Evolutionary conservation across 495 filamentous ascomycete genomes (phyloP).

Genomic region (Xylaria acuta): DNA sequence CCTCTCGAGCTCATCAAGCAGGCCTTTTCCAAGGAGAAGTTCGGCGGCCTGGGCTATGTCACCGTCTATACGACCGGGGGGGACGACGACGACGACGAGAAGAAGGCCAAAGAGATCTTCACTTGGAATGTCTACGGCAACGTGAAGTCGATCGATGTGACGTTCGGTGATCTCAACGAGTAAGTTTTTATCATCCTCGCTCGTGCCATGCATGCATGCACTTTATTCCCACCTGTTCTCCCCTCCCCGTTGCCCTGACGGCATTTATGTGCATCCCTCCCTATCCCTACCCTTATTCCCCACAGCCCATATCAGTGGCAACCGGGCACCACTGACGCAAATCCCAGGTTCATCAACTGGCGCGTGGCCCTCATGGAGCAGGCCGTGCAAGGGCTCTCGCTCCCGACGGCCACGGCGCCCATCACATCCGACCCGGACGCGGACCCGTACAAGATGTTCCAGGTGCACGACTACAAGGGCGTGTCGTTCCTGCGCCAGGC

Average conservation of each 20-base stretch:
- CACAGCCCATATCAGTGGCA: neutral
- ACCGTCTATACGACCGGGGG: slow-evolving; percentile 47
- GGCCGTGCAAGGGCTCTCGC: slow-evolving; percentile 70
- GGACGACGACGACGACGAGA: slow-evolving; percentile 37
- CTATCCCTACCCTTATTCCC: neutral
- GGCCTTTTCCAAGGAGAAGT: slow-evolving; percentile 58
- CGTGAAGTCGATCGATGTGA: slow-evolving; percentile 70
- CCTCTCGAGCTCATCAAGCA: slow-evolving; percentile 55
- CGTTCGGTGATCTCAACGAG: slow-evolving; percentile 80
- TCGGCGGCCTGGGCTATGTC: slow-evolving; percentile 63
- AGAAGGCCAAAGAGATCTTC: slow-evolving; percentile 54
- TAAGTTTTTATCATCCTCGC: slow-evolving; percentile 50
- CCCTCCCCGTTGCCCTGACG: neutral
- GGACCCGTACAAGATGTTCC: slow-evolving; percentile 86
- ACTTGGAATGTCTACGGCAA: slow-evolving; percentile 91
- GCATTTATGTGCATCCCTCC: neutral
- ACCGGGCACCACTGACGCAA: slow-evolving; percentile 26
- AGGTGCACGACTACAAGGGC: slow-evolving; percentile 88
- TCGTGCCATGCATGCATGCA: neutral
- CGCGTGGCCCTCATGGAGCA: slow-evolving; percentile 86
- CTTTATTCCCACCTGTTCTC: no score
- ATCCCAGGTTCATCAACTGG: slow-evolving; percentile 82
- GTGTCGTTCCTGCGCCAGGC: slow-evolving; percentile 81
- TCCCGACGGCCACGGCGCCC: slow-evolving; percentile 67
- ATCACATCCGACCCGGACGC: slow-evolving; percentile 77